These are phyloP conservation scores for Durusdinium trenchii DNA, from an alignment of 73 alveolate species.

Conservation along the genomic window DNA sequence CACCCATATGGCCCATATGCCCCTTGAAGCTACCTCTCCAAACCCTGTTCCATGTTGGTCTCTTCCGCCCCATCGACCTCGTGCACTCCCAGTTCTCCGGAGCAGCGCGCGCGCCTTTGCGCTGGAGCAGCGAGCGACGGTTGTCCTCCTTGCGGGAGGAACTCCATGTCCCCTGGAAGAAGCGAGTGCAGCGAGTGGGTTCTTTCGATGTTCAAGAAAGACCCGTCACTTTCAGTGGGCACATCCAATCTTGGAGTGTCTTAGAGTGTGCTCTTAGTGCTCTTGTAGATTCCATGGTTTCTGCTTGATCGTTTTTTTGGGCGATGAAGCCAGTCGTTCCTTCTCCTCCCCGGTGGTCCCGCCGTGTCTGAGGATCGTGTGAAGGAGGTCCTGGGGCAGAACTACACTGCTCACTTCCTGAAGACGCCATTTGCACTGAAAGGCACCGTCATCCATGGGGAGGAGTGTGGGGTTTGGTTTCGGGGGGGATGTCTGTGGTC, in stretches of 20 bases:
- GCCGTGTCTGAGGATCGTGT: conserved; percentile 24
- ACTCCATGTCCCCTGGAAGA: conserved; percentile 17
- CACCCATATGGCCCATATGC: no score
- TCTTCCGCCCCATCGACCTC: no score
- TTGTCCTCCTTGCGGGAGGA: conserved; percentile 43
- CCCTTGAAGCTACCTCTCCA: no score
- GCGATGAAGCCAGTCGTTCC: background rate
- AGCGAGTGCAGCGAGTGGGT: background rate
- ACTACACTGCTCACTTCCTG: conserved; percentile 72
- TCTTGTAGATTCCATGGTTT: background rate
- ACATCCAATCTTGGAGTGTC: background rate
- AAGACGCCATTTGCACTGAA: conserved; percentile 92
- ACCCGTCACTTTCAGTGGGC: background rate
- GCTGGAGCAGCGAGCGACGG: conserved; percentile 36
- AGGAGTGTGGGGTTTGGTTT: no score
- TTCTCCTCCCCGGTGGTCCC: background rate
- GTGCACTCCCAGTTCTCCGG: background rate
- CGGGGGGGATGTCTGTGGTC: no score
- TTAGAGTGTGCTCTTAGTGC: background rate
- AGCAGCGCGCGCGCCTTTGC: background rate
- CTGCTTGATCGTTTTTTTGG: background rate
- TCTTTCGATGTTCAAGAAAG: background rate
- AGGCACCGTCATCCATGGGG: no score
- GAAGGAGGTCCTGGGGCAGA: conserved; percentile 75
- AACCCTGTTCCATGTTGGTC: no score